Conservation (phyloP, 768 basidiomycete genomes). For the Tubosaeta sp. region DNA sequence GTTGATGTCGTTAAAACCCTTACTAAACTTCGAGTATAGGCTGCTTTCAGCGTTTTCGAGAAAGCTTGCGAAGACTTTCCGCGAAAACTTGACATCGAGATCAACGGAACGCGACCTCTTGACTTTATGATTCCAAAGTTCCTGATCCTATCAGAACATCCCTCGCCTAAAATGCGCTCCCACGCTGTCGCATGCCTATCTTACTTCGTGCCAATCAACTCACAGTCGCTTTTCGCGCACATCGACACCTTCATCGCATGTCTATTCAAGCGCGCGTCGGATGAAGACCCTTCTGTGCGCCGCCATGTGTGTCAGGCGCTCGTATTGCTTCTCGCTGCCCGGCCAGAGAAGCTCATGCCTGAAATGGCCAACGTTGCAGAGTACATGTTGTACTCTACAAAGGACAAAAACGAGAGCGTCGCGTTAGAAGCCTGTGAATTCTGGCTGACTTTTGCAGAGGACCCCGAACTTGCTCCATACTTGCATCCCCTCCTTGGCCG, state of each 20-base stretch:
- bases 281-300: conserved; percentile 90
- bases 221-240: conserved; percentile 83
- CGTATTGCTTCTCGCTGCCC: conserved; percentile 85
- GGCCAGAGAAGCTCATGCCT: conserved; percentile 95
- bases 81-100: conserved; percentile 89
- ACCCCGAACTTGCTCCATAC: conserved; percentile 78
- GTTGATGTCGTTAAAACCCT: not conserved
- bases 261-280: conserved; percentile 92
- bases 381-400: conserved; percentile 98
- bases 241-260: conserved; percentile 92
- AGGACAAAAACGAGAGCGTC: conserved; percentile 94
- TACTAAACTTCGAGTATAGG: conserved; percentile 41
- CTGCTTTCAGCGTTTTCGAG: conserved; percentile 89
- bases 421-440: conserved; percentile 99
- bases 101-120: conserved; percentile 87
- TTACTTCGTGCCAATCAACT: conserved; percentile 84
- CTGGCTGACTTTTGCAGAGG: conserved; percentile 98
- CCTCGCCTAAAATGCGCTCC: conserved; percentile 82
- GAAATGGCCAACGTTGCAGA: conserved; percentile 94
- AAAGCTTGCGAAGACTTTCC: conserved; percentile 98
- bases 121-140: conserved; percentile 98
- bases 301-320: conserved; percentile 95
- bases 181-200: conserved; percentile 93
- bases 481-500: conserved; percentile 85
- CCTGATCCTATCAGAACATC: conserved; percentile 81